Conservation (phyloP, 225 moss, liverwort and hornwort species). For the Lunularia cruciata region DNA sequence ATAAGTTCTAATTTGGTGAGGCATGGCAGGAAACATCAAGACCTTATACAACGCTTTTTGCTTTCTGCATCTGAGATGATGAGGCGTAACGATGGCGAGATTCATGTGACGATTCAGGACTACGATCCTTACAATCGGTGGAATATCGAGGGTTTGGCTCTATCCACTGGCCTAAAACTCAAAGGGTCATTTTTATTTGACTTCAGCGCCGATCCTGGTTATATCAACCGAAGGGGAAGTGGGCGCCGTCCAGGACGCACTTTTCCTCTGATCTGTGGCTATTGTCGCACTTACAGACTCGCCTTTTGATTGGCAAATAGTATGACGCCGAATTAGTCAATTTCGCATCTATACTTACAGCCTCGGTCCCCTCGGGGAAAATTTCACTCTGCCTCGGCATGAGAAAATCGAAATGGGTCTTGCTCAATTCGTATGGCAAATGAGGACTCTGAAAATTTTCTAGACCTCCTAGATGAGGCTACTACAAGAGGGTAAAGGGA, state of each 20-base stretch:
- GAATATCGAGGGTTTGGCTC: slow-evolving; percentile 7
- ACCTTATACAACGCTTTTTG: neutral
- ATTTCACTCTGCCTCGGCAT: too few relatives aligned
- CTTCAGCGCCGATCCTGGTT: neutral
- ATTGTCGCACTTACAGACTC: neutral
- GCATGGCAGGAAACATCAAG: slow-evolving; percentile 4
- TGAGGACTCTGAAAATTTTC: too few relatives aligned
- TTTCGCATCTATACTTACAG: too few relatives aligned
- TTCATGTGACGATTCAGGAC: slow-evolving; percentile 22
- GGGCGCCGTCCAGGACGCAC: slow-evolving; percentile 4
- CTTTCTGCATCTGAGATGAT: neutral
- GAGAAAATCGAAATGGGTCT: too few relatives aligned
- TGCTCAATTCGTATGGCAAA: too few relatives aligned
- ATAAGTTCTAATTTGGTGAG: neutral
- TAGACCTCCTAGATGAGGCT: too few relatives aligned
- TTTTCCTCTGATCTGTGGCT: neutral
- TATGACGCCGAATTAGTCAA: too few relatives aligned
- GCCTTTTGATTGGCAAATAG: too few relatives aligned
- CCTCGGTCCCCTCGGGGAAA: too few relatives aligned
- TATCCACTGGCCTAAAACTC: neutral
- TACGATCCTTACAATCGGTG: slow-evolving; percentile 21
- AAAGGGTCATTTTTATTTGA: neutral
- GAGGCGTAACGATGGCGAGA: neutral
- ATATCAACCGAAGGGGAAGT: slow-evolving; percentile 15
- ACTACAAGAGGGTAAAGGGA: too few relatives aligned